Percentiles rank a stretch among this genome's conserved stretches.
Evolutionary conservation across 345 rosid genomes (phyloP).

Genomic region (Rhodamnia argentea): DNA sequence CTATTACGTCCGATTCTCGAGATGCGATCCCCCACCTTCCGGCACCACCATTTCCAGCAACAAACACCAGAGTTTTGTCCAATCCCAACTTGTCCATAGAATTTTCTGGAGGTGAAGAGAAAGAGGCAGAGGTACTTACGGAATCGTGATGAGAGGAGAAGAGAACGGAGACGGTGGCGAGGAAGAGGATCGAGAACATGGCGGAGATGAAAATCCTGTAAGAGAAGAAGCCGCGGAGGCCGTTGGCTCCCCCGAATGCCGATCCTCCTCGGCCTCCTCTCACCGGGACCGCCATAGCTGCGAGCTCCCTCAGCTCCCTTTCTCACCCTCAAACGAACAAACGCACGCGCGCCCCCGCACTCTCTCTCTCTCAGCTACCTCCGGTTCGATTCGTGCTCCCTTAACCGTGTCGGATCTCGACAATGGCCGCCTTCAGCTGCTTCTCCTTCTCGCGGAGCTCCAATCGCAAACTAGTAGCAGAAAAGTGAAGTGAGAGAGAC

Average conservation of each 20-base stretch:
- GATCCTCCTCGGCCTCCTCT: slow-evolving; percentile 60
- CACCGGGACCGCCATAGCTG: slow-evolving; percentile 64
- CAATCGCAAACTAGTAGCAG: not conserved
- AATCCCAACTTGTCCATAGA: not conserved
- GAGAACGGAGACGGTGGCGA: slow-evolving; percentile 67
- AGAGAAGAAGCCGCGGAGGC: slow-evolving; percentile 54
- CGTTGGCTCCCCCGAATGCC: slow-evolving; percentile 28
- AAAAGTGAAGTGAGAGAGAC: not conserved
- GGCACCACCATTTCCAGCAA: not conserved
- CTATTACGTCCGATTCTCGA: not conserved
- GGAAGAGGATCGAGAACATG: slow-evolving; percentile 65
- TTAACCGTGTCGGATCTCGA: not conserved
- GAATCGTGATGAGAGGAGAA: slow-evolving; percentile 45
- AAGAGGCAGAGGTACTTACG: slow-evolving; percentile 14
- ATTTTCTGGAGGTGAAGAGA: not conserved
- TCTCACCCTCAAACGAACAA: not conserved
- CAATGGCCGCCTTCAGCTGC: not conserved
- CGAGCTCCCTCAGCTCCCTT: not conserved
- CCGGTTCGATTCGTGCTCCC: not conserved
- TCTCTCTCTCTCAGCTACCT: not conserved
- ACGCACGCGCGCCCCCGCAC: not conserved
- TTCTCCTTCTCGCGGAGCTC: not conserved
- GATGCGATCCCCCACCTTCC: not conserved
- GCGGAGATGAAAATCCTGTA: slow-evolving; percentile 84
- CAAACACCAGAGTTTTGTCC: not conserved